These are phyloP conservation scores for Psophocarpus tetragonolobus DNA, from an alignment of 306 rosid species.

Conservation along the genomic window DNA sequence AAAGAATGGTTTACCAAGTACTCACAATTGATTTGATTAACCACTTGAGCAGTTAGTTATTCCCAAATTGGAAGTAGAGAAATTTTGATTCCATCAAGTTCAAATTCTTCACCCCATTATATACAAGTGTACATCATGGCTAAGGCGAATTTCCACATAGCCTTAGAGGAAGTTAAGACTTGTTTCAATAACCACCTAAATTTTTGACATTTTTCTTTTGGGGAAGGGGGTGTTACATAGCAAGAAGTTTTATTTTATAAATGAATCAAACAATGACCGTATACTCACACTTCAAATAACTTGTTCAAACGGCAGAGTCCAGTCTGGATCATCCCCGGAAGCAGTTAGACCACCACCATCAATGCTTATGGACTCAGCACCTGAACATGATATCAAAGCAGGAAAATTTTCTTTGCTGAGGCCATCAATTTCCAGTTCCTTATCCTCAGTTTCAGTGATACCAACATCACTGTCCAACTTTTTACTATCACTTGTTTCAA, in stretches of 20 bases:
- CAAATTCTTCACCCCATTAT: neutral
- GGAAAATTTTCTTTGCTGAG: constrained; percentile 38
- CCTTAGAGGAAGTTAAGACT: neutral
- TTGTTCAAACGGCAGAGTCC: constrained; percentile 61
- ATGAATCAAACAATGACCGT: constrained; percentile 24
- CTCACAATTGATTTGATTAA: constrained; percentile 23
- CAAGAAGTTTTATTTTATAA: constrained; percentile 24
- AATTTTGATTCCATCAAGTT: constrained; percentile 10
- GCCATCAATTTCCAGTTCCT: constrained; percentile 33
- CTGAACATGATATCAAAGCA: constrained; percentile 35
- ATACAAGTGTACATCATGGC: neutral
- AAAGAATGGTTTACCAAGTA: constrained; percentile 25
- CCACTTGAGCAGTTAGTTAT: constrained; percentile 28
- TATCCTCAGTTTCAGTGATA: constrained; percentile 31
- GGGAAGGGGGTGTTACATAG: neutral
- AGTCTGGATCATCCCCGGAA: constrained; percentile 77
- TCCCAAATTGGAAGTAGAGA: constrained; percentile 8
- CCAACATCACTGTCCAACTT: constrained; percentile 26
- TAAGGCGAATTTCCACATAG: constrained; percentile 15
- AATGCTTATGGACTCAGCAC: constrained; percentile 69
- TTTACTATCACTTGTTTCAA: constrained; percentile 29
- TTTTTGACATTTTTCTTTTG: neutral
- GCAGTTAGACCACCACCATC: constrained; percentile 69
- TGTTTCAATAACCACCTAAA: neutral
- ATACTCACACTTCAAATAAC: constrained; percentile 49